These are phyloP conservation scores for Cucurbita pepo DNA, from an alignment of 306 rosid species.

Conservation along the genomic window DNA sequence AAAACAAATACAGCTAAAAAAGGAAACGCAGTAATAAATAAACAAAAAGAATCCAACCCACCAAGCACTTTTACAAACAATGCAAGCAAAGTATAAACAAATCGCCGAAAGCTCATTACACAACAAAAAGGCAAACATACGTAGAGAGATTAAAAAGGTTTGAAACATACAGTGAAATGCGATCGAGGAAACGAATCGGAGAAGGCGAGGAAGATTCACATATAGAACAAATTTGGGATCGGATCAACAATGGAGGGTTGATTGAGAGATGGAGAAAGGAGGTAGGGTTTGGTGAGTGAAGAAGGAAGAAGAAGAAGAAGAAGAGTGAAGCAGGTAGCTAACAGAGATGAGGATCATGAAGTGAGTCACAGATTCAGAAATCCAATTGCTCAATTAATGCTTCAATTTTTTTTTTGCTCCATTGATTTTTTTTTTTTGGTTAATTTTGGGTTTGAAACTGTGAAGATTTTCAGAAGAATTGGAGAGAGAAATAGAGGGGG, in stretches of 20 bases:
- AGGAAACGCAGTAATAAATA: not conserved
- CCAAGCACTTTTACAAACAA: slow-evolving; percentile 16
- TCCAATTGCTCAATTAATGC: not conserved
- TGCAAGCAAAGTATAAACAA: slow-evolving; percentile 38
- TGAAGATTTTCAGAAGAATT: not conserved
- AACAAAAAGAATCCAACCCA: slow-evolving; percentile 8
- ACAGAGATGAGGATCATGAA: slow-evolving; percentile 30
- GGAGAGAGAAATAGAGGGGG: not conserved
- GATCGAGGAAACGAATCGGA: slow-evolving; percentile 8
- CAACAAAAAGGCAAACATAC: slow-evolving; percentile 10
- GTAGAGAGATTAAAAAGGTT: not conserved
- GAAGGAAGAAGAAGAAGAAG: not conserved
- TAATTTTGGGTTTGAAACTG: not conserved
- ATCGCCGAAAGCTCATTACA: slow-evolving; percentile 1
- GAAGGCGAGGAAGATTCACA: slow-evolving; percentile 17
- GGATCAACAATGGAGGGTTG: slow-evolving; percentile 5
- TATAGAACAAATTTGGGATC: not conserved
- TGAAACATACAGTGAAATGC: slow-evolving; percentile 1
- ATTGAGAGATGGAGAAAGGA: slow-evolving; percentile 22
- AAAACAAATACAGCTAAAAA: not conserved
- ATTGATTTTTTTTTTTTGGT: not conserved
- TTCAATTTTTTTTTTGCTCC: not conserved
- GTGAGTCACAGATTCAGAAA: slow-evolving; percentile 9
- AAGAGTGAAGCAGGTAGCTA: not conserved
- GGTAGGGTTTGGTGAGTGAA: slow-evolving; percentile 29